Evolutionary conservation across 2,329 filamentous ascomycete genomes (phyloP).

Genomic region (Monosporascus cannonballus): DNA sequence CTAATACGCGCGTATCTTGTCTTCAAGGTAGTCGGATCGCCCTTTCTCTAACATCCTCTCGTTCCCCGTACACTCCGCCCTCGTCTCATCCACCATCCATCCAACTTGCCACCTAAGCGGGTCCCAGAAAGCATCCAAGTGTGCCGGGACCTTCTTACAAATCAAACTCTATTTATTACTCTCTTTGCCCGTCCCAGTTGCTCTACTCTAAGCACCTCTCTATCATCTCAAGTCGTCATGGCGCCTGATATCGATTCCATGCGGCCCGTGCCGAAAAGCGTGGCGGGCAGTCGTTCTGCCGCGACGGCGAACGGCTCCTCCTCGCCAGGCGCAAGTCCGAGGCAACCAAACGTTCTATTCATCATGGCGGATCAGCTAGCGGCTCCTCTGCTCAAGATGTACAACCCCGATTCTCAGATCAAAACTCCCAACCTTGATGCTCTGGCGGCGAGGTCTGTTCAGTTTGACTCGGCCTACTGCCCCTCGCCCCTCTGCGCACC

Average conservation of each 20-base stretch:
- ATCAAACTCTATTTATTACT: conserved; percentile 3
- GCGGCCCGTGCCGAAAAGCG: conserved; percentile 41
- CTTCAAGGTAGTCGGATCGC: neutral
- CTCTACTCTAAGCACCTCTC: conserved; percentile 3
- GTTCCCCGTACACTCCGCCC: neutral
- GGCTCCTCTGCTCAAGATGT: conserved; percentile 84
- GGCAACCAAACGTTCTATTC: conserved; percentile 73
- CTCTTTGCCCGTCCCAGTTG: conserved; percentile 2
- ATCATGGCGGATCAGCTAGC: conserved; percentile 97
- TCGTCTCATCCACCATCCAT: neutral
- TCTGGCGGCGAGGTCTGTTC: conserved; percentile 73
- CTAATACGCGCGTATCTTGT: neutral
- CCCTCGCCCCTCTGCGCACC: conserved; percentile 89
- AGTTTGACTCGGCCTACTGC: conserved; percentile 93
- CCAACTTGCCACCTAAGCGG: neutral
- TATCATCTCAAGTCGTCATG: conserved; percentile 38
- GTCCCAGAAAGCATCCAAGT: neutral
- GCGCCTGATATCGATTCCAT: conserved; percentile 71
- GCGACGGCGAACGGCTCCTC: conserved; percentile 23
- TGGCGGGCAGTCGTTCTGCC: conserved; percentile 17
- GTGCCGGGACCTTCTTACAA: neutral
- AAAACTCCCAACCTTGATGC: conserved; percentile 86
- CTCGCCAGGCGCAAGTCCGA: conserved; percentile 20
- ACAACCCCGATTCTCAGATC: conserved; percentile 83
- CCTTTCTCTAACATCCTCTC: neutral